Base-by-base conservation (phyloP, 148 eudicot species). In the Cornus florida region DNA sequence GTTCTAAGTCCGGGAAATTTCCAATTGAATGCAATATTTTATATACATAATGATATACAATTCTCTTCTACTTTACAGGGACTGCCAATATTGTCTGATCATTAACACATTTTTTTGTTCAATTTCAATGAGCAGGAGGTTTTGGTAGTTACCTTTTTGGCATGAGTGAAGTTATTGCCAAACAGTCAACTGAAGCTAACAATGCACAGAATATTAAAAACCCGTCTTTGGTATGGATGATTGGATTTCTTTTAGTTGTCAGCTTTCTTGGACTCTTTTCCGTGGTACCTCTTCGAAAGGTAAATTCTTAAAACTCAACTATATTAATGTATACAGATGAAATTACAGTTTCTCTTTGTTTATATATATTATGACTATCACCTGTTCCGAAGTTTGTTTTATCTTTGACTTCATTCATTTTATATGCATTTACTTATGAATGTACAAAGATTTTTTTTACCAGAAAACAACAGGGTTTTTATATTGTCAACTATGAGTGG, bases 251-350 rank as follows among this genome's bases (percentile, higher is more conserved):
- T 7, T 90, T 94, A 75, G 86, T 91, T 77, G 98, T 94, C 71
- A 94, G 98, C 84, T 94, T 92, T 75, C 86, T 91, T 74, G 98
- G 98, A 48, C 91, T 94, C 38, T 92, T 91, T 35, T 88, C 95
- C 6, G 97, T 93, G 24, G 93, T 93, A 57, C 97, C 97, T 59
- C 93, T 93, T 22, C 88, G 97, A 6, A 93, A 93, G 97, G 97
- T 90, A 83, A 71, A 81, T 31, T 81, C n/a, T 17, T 53, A 1
- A 33, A 33, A 33, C 35, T 33, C 35, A 33, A 33, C 46, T 41
- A 41, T 5, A 41, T 41, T 41, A 7, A 43, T 43, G 7, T 35
- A 35, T 43, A 7, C 48, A 43, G 48, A 43, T 43, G 6, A 9
- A 6, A 43, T 0, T 57, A 17, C 24, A 62, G 0, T 62, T 0